phyloP scores from a whole-genome alignment of 371 early-diverging fungal genomes.

The Neoconidiobolus thromboides region DNA sequence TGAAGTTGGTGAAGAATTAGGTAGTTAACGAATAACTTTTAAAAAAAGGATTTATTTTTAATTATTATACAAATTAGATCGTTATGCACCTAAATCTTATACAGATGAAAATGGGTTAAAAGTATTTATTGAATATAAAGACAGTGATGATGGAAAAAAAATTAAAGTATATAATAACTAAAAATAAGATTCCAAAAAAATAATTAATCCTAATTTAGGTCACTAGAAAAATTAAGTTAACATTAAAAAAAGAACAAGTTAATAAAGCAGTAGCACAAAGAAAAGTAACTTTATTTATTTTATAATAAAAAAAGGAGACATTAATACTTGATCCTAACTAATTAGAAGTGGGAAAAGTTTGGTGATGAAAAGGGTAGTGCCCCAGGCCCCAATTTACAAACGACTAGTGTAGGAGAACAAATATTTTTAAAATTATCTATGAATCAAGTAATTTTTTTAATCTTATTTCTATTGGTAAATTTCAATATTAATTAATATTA shows the following conservation, averaged over 20 bases:
- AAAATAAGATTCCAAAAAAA: not conserved
- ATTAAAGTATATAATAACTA: slow-evolving; percentile 37
- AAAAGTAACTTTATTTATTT: slow-evolving; percentile 24
- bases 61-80: slow-evolving; percentile 12
- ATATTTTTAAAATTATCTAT: slow-evolving; percentile 70
- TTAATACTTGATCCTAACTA: not conserved
- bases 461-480: too few species aligned
- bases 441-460: slow-evolving; percentile 14
- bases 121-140: slow-evolving; percentile 55
- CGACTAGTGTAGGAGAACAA: slow-evolving; percentile 77
- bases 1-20: slow-evolving; percentile 46
- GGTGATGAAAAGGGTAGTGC: slow-evolving; percentile 50
- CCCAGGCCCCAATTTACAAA: slow-evolving; percentile 71
- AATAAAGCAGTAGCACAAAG: slow-evolving; percentile 79
- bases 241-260: slow-evolving; percentile 57
- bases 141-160: slow-evolving; percentile 72
- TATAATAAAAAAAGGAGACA: too few species aligned
- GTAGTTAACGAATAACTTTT: slow-evolving; percentile 7
- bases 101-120: slow-evolving; percentile 70
- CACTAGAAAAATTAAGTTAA: slow-evolving; percentile 61
- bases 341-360: slow-evolving; percentile 48
- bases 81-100: slow-evolving; percentile 29
- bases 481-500: not conserved
- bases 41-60: not conserved
- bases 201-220: slow-evolving; percentile 19